Evolutionary conservation across 2,329 filamentous ascomycete genomes (phyloP).

Genomic region (Chaetomium olivaceum): DNA sequence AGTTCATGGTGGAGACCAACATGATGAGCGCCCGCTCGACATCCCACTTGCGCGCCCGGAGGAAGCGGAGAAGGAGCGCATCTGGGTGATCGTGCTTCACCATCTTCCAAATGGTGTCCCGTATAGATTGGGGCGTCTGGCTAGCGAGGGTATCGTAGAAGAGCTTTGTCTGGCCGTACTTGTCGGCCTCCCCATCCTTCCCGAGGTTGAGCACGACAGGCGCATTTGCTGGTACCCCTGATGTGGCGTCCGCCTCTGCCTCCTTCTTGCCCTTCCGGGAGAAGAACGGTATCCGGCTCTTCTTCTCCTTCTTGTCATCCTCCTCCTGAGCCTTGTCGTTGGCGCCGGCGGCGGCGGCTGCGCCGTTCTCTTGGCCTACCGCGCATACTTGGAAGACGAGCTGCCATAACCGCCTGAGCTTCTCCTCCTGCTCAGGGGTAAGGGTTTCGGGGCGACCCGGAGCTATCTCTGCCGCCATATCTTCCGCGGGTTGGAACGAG

Average conservation of each 20-base stretch:
- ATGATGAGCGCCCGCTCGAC: conserved; percentile 90
- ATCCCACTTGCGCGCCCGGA: conserved; percentile 94
- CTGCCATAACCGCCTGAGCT: conserved; percentile 84
- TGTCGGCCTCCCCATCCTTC: conserved; percentile 70
- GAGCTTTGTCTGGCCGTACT: conserved; percentile 86
- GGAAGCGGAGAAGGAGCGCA: conserved; percentile 75
- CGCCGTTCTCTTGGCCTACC: conserved; percentile 45
- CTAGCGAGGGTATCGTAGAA: conserved; percentile 80
- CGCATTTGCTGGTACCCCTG: conserved; percentile 21
- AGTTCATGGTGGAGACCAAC: conserved; percentile 91
- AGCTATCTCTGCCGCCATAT: conserved; percentile 43
- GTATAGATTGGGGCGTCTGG: conserved; percentile 74
- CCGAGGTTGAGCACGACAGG: conserved; percentile 41
- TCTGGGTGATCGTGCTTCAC: conserved; percentile 95
- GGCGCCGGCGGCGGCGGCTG: conserved; percentile 34
- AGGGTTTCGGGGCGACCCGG: conserved; percentile 82
- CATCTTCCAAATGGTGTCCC: conserved; percentile 86
- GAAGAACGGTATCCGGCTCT: conserved; percentile 70
- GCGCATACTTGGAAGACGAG: conserved; percentile 75
- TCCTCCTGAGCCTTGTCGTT: conserved; percentile 32
- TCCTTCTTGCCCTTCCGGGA: conserved; percentile 58
- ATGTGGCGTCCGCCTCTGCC: conserved; percentile 47
- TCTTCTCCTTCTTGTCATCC: conserved; percentile 57
- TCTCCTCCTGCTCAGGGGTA: conserved; percentile 84
- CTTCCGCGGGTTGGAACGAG: conserved; percentile 14